Evolutionary conservation across 139 green algal genomes (phyloP).

Genomic region (Volvox africanus): DNA sequence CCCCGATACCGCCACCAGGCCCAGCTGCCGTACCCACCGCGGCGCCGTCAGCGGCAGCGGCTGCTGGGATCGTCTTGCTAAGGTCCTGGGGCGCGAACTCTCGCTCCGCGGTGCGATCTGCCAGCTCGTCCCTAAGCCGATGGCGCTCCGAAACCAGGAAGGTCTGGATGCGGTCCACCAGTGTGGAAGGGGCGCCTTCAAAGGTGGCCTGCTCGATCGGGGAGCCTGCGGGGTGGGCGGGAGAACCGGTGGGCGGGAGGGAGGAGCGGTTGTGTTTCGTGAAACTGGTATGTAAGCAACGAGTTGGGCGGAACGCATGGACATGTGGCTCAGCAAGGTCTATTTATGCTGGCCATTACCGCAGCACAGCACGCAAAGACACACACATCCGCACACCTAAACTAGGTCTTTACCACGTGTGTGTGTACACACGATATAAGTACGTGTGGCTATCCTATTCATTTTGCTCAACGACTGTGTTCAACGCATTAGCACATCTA

Average conservation of each 20-base stretch:
- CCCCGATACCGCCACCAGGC: not conserved
- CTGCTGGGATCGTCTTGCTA: not conserved
- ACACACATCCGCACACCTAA: too few species aligned
- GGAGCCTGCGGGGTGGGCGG: slow-evolving; percentile 5
- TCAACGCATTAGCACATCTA: too few species aligned
- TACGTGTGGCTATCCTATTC: too few species aligned
- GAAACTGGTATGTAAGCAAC: too few species aligned
- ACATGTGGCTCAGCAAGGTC: not conserved
- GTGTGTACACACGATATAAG: too few species aligned
- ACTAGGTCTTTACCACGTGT: too few species aligned
- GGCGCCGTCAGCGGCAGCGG: not conserved
- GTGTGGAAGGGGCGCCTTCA: slow-evolving; percentile 66
- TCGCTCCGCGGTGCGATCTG: slow-evolving; percentile 45
- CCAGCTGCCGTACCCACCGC: not conserved
- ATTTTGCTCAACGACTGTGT: too few species aligned
- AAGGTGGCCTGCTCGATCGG: slow-evolving; percentile 54
- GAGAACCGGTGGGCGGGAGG: too few species aligned
- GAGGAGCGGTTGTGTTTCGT: too few species aligned
- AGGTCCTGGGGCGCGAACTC: slow-evolving; percentile 34
- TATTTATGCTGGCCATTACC: not conserved
- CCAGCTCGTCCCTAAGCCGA: slow-evolving; percentile 58
- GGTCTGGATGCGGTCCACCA: slow-evolving; percentile 58
- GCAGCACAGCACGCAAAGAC: too few species aligned
- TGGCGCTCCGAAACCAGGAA: slow-evolving; percentile 65
- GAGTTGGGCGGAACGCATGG: not conserved